Evolutionary conservation across 2,329 filamentous ascomycete genomes (phyloP), one percentile per base, ranked within the genome.

Genomic region (Cytospora leucostoma): DNA sequence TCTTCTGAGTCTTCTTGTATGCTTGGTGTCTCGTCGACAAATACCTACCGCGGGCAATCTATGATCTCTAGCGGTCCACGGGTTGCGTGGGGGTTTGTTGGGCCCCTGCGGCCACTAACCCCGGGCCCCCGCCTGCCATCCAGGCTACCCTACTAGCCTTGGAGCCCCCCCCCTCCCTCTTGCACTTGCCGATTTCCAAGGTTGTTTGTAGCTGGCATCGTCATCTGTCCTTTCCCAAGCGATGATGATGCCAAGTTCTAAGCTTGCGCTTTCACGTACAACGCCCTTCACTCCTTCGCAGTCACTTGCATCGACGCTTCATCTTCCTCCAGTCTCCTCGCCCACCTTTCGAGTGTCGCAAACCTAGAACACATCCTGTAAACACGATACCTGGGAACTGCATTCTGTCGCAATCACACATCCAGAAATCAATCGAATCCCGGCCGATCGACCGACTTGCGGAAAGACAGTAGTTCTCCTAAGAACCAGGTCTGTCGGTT

Each of bases 211-310:
- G 7, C n/a, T 47, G 44, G 17, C 17, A 37, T 35, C 61, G 61
- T 63, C 61, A 63, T 63, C 56, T 63, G 61, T 59, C 61, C 61
- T 63, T 58, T 59, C 61, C 21, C 8, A 17, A 55, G 27, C 21
- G 32, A 49, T 17, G n/a, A 47, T 17, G 2, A 33, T 8, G 40
- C 44, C 44, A 47, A 47, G 44, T 21, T 47, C 10, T 19, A n/a
- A n/a, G 19, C 21, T 19, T 12, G 13, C 17, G n/a, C 17, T 44
- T 7, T n/a, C 27, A 19, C n/a, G 17, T 44, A 44, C 40, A 44
- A 44, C 17, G n/a, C 1, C 44, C 11, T 47, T 12, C n/a, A 47
- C n/a, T 47, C 44, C n/a, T 47, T 47, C 44, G 17, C 49, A 13
- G 27, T 34, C n/a, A 44, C 15, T n/a, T 34, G 21, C n/a, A 7